Base-by-base conservation (phyloP, 352 stramenopile species). In the Peronosclerospora sorghi region DNA sequence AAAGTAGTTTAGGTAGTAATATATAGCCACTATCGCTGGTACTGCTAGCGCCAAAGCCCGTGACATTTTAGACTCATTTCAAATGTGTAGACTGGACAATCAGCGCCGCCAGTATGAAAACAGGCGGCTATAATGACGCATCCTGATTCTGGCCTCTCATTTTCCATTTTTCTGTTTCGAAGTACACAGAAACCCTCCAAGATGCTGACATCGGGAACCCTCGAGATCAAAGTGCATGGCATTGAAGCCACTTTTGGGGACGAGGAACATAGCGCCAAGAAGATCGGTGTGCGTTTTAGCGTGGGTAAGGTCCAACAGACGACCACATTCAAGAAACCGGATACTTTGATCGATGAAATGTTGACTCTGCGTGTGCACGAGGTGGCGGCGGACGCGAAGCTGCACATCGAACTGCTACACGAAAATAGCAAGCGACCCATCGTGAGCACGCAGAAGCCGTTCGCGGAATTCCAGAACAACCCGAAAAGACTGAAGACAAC, bases 351-450 rank as follows among this genome's bases (percentile, higher is more conserved):
- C 26, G 54, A 78, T 28, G 54, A 73, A 55, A 44, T 42, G 18
- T 34, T 65, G 30, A 56, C 58, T 38, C 58, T 80, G 21, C 48
- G 53, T 19, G 27, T 83, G 4, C 54, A 56, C 29, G 37, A 63
- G 19, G 40, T 63, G 0, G 32, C 53, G 9, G 47, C 42, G 29
- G 48, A 57, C 64, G 56, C 37, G 40, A 64, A 37, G 69, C 30
- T 56, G 20, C 47, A 21, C 13, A 56, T 56, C 24, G 48, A 46
- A 24, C 18, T 50, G 26, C 34, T 49, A 14, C 32, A 45, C 13
- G 41, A 49, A n/a, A 50, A 46, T 54, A 58, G 18, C 35, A 68
- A 40, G 56, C 71, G 71, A 56, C 26, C 56, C 20, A 27, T 78
- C 21, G 63, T 78, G 32, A 45, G 32, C 20, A 68, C 64, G 34